A percentile compares a stretch with the other conserved stretches of the same genome.
These are phyloP conservation scores for Kodamaea kaohsiungensis DNA, from an alignment of 805 yeast genomes.

Conservation along the genomic window DNA sequence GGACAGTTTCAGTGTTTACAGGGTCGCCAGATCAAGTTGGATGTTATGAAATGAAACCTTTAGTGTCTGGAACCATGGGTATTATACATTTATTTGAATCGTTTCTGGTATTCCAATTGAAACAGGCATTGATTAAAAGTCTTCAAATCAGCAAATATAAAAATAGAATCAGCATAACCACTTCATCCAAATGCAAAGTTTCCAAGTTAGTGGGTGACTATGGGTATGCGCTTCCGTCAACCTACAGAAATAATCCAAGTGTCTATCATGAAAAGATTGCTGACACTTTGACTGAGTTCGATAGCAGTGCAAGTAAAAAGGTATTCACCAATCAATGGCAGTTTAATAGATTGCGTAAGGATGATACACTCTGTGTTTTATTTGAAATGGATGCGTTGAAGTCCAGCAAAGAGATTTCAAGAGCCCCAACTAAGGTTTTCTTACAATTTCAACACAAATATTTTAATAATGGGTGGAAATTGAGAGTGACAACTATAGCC, in stretches of 20 bases:
- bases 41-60: conserved; percentile 40
- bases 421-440: conserved; percentile 23
- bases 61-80: conserved; percentile 37
- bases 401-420: conserved; percentile 18
- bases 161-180: conserved; percentile 21
- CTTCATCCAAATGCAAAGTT: conserved; percentile 36
- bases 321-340: conserved; percentile 42
- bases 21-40: conserved; percentile 46
- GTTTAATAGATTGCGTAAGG: conserved; percentile 21
- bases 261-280: conserved; percentile 29
- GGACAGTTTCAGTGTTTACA: conserved; percentile 33
- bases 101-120: conserved; percentile 27
- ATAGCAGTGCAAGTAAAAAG: conserved; percentile 30
- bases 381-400: conserved; percentile 35
- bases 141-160: conserved; percentile 1
- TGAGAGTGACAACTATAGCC: conserved; percentile 32
- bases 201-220: conserved; percentile 29
- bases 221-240: conserved; percentile 36
- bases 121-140: conserved; percentile 2
- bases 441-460: conserved; percentile 36
- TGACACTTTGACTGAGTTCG: conserved; percentile 33
- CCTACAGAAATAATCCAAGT: conserved; percentile 24
- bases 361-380: conserved; percentile 29
- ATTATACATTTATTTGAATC: conserved; percentile 28
- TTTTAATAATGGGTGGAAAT: conserved; percentile 28